Conservation (phyloP, 352 stramenopile species). For the Saprolegnia parasitica region DNA sequence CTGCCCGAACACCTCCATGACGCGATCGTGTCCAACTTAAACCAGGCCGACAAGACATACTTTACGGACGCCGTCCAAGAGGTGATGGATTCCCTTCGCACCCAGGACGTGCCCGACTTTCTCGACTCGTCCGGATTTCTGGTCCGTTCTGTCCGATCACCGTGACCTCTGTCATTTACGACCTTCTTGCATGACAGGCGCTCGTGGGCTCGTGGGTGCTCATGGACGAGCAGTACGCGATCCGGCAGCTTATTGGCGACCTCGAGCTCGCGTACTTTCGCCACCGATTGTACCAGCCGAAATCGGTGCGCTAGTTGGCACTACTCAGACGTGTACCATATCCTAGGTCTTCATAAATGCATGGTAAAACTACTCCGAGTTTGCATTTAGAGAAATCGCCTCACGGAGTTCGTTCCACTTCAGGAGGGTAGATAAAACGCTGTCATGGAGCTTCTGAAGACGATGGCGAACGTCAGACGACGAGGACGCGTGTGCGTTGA, state of each 20-base stretch:
- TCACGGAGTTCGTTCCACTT: no score
- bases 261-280: slow-evolving; percentile 74
- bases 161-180: no score
- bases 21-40: slow-evolving; percentile 45
- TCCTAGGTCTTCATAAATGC: no score
- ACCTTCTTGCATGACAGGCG: slow-evolving; percentile 9
- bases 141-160: slow-evolving; percentile 29
- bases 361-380: no score
- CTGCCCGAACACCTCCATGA: slow-evolving; percentile 41
- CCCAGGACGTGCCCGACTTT: slow-evolving; percentile 69
- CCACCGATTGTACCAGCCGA: no score
- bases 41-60: slow-evolving; percentile 53
- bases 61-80: slow-evolving; percentile 74
- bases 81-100: slow-evolving; percentile 68
- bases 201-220: slow-evolving; percentile 68
- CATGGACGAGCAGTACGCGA: slow-evolving; percentile 67
- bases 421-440: no score
- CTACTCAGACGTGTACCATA: no score
- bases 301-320: no score
- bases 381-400: no score
- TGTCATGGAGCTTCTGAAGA: no score
- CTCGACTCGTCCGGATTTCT: slow-evolving; percentile 80
- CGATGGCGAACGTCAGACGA: no score
- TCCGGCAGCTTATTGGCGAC: slow-evolving; percentile 71
- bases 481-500: no score